These are phyloP conservation scores for Davidsoniella neocaledoniae DNA, from an alignment of 2,329 filamentous ascomycete genomes.

Conservation along the genomic window DNA sequence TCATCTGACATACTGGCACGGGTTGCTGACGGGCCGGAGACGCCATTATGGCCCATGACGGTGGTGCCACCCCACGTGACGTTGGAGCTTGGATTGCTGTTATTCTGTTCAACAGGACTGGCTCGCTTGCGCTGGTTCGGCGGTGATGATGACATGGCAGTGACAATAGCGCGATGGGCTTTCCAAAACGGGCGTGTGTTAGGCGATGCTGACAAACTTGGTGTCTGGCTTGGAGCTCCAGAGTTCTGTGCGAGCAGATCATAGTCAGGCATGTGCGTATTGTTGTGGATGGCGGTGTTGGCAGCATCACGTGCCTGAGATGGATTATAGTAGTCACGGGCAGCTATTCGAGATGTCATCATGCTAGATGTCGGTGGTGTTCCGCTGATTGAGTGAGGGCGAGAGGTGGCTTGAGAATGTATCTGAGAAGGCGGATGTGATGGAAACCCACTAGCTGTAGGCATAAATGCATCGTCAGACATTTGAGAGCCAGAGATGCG, in stretches of 20 bases:
- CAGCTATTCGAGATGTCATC: constrained; percentile 19
- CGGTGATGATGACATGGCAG: constrained; percentile 25
- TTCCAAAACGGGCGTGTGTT: constrained; percentile 36
- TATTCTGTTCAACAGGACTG: constrained; percentile 44
- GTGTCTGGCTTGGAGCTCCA: constrained; percentile 6
- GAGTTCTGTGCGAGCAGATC: not conserved
- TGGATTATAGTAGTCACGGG: constrained; percentile 22
- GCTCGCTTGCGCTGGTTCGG: constrained; percentile 32
- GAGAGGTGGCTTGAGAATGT: constrained; percentile 8
- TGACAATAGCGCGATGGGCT: constrained; percentile 24
- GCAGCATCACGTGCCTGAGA: constrained; percentile 22
- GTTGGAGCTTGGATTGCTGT: constrained; percentile 30
- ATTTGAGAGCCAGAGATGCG: constrained; percentile 37
- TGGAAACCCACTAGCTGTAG: constrained; percentile 19
- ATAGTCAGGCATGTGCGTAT: too few relatives aligned
- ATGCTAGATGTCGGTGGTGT: constrained; percentile 32
- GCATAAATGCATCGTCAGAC: constrained; percentile 34
- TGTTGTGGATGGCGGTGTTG: too few relatives aligned
- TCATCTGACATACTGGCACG: constrained; percentile 39
- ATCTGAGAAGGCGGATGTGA: constrained; percentile 26
- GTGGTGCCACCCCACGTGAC: constrained; percentile 35
- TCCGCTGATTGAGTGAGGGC: constrained; percentile 25
- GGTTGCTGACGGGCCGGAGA: constrained; percentile 12
- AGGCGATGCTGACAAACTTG: constrained; percentile 41
- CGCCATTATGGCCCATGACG: constrained; percentile 26